Conservation (phyloP, 768 basidiomycete genomes). For the Boletus eberwhitei region DNA sequence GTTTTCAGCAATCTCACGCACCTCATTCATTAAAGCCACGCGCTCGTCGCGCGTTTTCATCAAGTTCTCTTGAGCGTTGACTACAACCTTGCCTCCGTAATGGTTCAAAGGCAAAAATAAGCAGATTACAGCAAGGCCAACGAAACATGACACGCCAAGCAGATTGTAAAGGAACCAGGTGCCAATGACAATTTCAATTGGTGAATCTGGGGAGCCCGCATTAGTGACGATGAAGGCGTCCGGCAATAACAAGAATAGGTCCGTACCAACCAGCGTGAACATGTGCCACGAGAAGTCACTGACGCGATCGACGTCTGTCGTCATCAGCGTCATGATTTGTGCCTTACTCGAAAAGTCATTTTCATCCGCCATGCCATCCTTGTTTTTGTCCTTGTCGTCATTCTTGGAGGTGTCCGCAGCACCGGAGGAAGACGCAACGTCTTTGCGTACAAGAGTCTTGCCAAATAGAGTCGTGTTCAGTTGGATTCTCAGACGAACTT, state of each 20-base stretch:
- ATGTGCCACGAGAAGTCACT: conserved; percentile 81
- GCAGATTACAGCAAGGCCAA: conserved; percentile 74
- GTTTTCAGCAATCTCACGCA: conserved; percentile 15
- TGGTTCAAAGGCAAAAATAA: conserved; percentile 79
- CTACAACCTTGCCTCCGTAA: conserved; percentile 75
- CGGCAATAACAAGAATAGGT: neutral
- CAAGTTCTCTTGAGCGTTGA: conserved; percentile 74
- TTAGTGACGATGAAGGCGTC: neutral
- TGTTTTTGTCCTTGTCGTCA: conserved; percentile 14
- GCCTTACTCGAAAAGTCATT: conserved; percentile 65
- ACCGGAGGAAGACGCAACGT: conserved; percentile 64
- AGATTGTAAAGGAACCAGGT: conserved; percentile 72
- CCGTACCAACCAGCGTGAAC: conserved; percentile 68
- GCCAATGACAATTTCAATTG: conserved; percentile 75
- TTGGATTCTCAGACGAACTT: conserved; percentile 69
- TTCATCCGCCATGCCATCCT: conserved; percentile 32
- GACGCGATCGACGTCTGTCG: conserved; percentile 89
- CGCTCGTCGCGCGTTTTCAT: conserved; percentile 93
- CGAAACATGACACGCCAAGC: conserved; percentile 74
- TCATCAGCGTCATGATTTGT: conserved; percentile 94
- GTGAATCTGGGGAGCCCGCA: conserved; percentile 49
- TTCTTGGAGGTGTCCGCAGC: conserved; percentile 25
- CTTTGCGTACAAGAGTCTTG: conserved; percentile 85
- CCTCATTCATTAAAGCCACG: conserved; percentile 88
- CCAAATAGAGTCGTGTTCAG: conserved; percentile 82